Evolutionary conservation across 1,284 basidiomycete species (phyloP).

Genomic region (Ganoderma multipileum): DNA sequence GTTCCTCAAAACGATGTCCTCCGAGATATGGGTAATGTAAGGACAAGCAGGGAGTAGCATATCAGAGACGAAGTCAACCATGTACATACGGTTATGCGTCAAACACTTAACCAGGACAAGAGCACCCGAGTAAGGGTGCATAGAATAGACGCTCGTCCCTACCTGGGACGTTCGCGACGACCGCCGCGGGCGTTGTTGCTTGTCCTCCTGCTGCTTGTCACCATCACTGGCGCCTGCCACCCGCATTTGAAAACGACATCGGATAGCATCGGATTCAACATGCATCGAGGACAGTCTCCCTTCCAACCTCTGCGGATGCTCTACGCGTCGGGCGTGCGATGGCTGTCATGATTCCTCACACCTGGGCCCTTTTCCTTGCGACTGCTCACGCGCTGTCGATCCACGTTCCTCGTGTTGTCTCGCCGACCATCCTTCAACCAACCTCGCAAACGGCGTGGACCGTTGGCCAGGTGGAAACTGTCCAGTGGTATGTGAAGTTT

Average conservation of each 20-base stretch:
- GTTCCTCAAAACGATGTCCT: neutral
- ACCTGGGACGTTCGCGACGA: neutral
- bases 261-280: neutral
- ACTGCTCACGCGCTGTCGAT: constrained; percentile 1
- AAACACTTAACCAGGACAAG: neutral
- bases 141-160: neutral
- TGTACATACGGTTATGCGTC: no score
- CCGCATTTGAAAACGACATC: neutral
- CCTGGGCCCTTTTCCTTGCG: neutral
- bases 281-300: neutral
- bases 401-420: constrained; percentile 2
- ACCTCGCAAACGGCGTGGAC: neutral
- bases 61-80: neutral
- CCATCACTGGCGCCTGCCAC: constrained; percentile 1
- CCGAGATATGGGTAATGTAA: neutral
- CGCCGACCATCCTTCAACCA: constrained; percentile 5
- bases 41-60: neutral
- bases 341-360: neutral
- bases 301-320: neutral
- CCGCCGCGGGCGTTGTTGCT: neutral
- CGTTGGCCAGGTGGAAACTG: constrained; percentile 2
- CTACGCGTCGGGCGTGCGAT: neutral
- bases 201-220: neutral
- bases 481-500: constrained; percentile 4
- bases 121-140: neutral